Evolutionary conservation across 345 rosid genomes (phyloP), one percentile per base, ranked within the genome.

Genomic region (Kandelia obovata): DNA sequence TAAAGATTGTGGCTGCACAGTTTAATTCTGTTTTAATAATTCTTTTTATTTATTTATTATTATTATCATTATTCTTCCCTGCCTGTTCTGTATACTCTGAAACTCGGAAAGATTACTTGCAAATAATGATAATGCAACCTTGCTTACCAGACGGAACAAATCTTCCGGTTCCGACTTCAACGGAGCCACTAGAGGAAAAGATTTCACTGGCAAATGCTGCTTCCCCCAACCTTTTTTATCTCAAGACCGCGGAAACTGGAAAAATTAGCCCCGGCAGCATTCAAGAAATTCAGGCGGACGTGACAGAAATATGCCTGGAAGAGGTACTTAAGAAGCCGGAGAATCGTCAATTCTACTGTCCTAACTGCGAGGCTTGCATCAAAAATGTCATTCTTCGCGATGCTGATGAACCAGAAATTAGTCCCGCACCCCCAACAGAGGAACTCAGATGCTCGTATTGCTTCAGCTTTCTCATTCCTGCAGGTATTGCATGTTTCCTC

Each of bases 341-440:
- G 13, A 16, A 63, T 4, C 71, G 53, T 4, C 51, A 73, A 27
- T 73, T 73, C 67, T 53, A 11, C 51, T 67, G 77, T 67, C 64
- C 77, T 53, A 61, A 65, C 15, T 73, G 77, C 13, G 17, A 67
- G 15, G 11, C 63, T 53, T 73, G 72, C 71, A 73, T 73, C 43
- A 5, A 61, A 16, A 73, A 73, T 28, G 77, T 73, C 47, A 9
- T 53, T 7, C 60, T 73, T 51, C 51, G 21, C 0, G 66, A 46
- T 20, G 25, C 23, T 11, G 25, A 16, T 11, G 49, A 20, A 57
- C 19, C 6, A 28, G 51, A 23, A 46, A 0, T 2, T 0, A 0
- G 0, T 58, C 57, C 6, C 19, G 26, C 20, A 16, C 35, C 13
- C 11, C 26, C 32, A 39, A 5, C 8, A n/a, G 46, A 28, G 8